Conservation (phyloP, 1,284 basidiomycete species). For the Cystobasidiaceae sp. region DNA sequence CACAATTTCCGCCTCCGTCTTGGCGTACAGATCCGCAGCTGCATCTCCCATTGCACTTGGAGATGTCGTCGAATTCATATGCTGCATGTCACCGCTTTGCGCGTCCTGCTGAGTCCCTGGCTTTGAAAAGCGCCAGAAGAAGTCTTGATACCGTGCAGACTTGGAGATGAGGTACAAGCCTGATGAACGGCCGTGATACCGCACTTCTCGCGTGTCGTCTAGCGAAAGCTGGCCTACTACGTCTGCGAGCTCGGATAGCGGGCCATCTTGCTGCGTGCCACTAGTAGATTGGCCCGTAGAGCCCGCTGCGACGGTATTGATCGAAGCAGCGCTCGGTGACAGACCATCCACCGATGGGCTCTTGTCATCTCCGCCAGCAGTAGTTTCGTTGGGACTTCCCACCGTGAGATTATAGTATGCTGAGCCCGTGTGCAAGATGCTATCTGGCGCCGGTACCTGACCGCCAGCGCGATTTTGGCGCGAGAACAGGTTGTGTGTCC, state of each 20-base stretch:
- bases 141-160: conserved; percentile 65
- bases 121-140: conserved; percentile 57
- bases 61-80: neutral
- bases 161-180: conserved; percentile 68
- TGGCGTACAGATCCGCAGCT: conserved; percentile 33
- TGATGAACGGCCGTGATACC: conserved; percentile 53
- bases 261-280: conserved; percentile 18
- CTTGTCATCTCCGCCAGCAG: neutral
- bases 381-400: neutral
- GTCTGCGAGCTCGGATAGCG: conserved; percentile 54
- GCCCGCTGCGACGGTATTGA: neutral
- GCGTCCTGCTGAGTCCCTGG: conserved; percentile 72
- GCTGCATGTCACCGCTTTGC: conserved; percentile 34
- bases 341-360: neutral
- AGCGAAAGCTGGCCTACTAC: conserved; percentile 75
- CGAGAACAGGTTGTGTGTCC: conserved; percentile 11
- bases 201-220: conserved; percentile 73
- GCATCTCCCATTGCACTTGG: neutral
- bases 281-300: neutral
- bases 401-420: conserved; percentile 33
- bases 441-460: conserved; percentile 1
- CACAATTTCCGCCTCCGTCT: conserved; percentile 48
- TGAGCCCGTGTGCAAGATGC: conserved; percentile 39
- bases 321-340: neutral
- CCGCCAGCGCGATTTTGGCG: neutral